Evolutionary conservation across 2,329 filamentous ascomycete genomes (phyloP), one percentile per base, ranked within the genome.

Genomic region (Bertia moriformis): DNA sequence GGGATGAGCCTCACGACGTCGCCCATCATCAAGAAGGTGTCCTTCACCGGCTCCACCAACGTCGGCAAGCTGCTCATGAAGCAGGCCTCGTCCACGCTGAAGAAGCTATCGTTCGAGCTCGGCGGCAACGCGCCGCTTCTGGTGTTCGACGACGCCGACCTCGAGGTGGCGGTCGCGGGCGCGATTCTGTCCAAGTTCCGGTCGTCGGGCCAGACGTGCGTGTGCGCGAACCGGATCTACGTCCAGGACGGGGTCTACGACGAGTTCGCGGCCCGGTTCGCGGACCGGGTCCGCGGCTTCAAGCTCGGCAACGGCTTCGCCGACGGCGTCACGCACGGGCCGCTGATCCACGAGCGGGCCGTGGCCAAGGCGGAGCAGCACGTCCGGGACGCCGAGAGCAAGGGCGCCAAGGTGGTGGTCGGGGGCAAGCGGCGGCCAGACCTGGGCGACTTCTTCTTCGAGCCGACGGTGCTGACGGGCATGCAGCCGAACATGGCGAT

Each of bases 121-220:
- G 89, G 89, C 40, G 91, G 89, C 37, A 96, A 96, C 56, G 84
- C 89, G 0, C 89, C 89, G 1, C 93, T 95, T 56, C 95, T 96
- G 47, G 86, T 96, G 22, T 96, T 96, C 53, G 87, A 96, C 52
- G 89, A 96, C 52, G 84, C 89, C 15, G 85, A 96, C 53, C 63
- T 96, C 15, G 88, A 95, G 42, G 63, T 67, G 3, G 91, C 91
- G 2, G 86, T 96, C 1, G 64, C 75, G 0, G 89, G 88, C 18
- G 87, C 87, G 37, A 73, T 96, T 40, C 65, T 78, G 18, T 88
- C 76, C 51, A 98, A 96, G 59, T 96, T 96, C 74, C 82, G 91
- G 40, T 86, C 81, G 27, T 93, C 85, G 0, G 91, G 91, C 24
- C 91, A 98, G 67, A 96, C 91, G 0, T 98, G 91, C 58, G 88